phyloP scores from a whole-genome alignment of 371 early-diverging fungal species.

The Lichtheimia hyalospora region DNA sequence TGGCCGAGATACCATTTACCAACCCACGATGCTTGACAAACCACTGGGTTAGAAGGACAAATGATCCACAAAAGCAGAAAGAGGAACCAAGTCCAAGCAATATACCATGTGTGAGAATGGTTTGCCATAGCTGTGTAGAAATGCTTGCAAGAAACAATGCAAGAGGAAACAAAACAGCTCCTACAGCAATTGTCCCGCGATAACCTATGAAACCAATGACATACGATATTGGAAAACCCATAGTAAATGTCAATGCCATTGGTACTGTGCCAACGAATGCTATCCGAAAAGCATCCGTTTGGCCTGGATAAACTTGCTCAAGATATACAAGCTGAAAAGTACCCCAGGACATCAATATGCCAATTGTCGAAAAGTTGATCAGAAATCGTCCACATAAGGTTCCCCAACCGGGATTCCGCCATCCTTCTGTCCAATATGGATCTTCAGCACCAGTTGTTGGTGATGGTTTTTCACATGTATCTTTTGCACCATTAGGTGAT shows the following conservation, averaged over 20 bases:
- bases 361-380: conserved; percentile 56
- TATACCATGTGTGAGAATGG: conserved; percentile 67
- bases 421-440: conserved; percentile 32
- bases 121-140: conserved; percentile 54
- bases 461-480: background rate
- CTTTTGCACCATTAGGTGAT: too few relatives aligned
- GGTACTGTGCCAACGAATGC: conserved; percentile 60
- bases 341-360: conserved; percentile 56
- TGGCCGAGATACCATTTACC: conserved; percentile 75
- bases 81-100: conserved; percentile 55
- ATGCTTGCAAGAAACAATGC: conserved; percentile 59
- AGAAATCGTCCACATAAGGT: conserved; percentile 55
- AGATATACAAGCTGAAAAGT: conserved; percentile 52
- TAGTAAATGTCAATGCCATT: conserved; percentile 39
- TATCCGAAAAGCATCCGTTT: conserved; percentile 32
- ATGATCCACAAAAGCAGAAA: conserved; percentile 61
- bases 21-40: conserved; percentile 69
- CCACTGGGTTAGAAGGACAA: conserved; percentile 73
- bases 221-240: conserved; percentile 63
- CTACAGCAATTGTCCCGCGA: conserved; percentile 56
- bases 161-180: conserved; percentile 50
- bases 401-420: conserved; percentile 44
- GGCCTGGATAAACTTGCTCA: conserved; percentile 28
- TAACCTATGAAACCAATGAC: conserved; percentile 58
- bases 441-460: conserved; percentile 9